Evolutionary conservation across 2,329 filamentous ascomycete genomes (phyloP), one percentile per base, ranked within the genome.

Genomic region (Rasamsonia emersonii): DNA sequence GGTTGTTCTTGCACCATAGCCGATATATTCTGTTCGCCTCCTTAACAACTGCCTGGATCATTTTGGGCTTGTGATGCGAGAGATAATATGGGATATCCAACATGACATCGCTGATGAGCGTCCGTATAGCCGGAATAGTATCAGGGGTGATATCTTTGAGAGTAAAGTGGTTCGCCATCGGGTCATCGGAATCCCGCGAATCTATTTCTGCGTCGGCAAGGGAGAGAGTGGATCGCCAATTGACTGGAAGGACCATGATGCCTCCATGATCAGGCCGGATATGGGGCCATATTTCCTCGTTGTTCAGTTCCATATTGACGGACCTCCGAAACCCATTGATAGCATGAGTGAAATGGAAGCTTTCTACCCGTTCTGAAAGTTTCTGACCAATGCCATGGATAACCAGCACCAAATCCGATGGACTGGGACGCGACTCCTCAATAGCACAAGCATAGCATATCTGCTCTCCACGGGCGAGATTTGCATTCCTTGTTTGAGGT

Each of bases 51-150:
- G 91, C 88, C 25, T 79, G 73, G 30, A 94, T 82, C 88, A 98
- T 96, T 57, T 86, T 94, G 3, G 80, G 75, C 50, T 96, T 94
- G 60, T 96, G 89, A 37, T 93, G 83, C 0, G 89, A 96, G 62
- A 98, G 79, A 61, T 96, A 98, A 54, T 94, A 96, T 0, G 91
- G 91, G 30, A 98, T 89, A 54, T 98, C 91, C 30, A 96, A 80
- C 86, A 98, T 95, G 46, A 98, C 86, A 55, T 98, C 91, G 24
- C 84, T 93, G 39, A 98, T 93, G 53, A 98, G 77, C 50, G 82
- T 85, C 27, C 91, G 79, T n/a, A 98, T 82, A 1, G 85, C 86
- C 0, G 89, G 88, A 18, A 98, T 84, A 0, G 85, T 91, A 24
- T 79, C 75, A 1, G 86, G 88, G 4, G 93, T 94, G 43, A 98